Evolutionary conservation across 306 rosid genomes (phyloP).

Genomic region (Ammopiptanthus mongolicus): DNA sequence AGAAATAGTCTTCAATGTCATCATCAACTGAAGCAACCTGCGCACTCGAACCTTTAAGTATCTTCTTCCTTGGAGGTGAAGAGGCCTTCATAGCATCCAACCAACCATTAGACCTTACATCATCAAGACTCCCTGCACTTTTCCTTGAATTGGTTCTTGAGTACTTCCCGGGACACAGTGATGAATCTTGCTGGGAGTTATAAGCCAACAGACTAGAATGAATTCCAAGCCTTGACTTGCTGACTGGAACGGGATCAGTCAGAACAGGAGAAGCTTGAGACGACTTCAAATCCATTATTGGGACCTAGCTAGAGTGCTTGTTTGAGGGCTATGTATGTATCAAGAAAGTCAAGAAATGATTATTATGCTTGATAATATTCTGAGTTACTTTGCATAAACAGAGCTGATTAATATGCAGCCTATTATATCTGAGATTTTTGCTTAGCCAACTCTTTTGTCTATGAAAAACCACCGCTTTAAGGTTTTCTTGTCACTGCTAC

Average conservation of each 20-base stretch:
- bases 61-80: slow-evolving; percentile 84
- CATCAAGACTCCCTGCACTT: slow-evolving; percentile 57
- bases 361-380: background rate
- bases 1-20: slow-evolving; percentile 46
- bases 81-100: slow-evolving; percentile 94
- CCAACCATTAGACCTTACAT: slow-evolving; percentile 87
- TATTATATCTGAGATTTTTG: background rate
- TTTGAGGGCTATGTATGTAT: background rate
- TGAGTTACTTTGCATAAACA: background rate
- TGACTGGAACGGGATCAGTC: slow-evolving; percentile 61
- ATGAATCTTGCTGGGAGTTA: slow-evolving; percentile 62
- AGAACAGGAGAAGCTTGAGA: slow-evolving; percentile 63
- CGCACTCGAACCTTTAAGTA: slow-evolving; percentile 35
- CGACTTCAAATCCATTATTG: slow-evolving; percentile 83
- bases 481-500: slow-evolving; percentile 71
- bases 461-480: slow-evolving; percentile 93
- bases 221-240: slow-evolving; percentile 76
- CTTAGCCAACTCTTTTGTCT: slow-evolving; percentile 83
- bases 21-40: slow-evolving; percentile 55
- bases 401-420: background rate
- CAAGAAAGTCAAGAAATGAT: background rate
- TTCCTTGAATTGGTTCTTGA: slow-evolving; percentile 54
- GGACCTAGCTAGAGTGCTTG: slow-evolving; percentile 10
- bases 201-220: slow-evolving; percentile 46
- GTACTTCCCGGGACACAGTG: slow-evolving; percentile 46